Evolutionary conservation across 2,329 filamentous ascomycete species (phyloP).

Genomic region (Ceratocystis lukuohia): DNA sequence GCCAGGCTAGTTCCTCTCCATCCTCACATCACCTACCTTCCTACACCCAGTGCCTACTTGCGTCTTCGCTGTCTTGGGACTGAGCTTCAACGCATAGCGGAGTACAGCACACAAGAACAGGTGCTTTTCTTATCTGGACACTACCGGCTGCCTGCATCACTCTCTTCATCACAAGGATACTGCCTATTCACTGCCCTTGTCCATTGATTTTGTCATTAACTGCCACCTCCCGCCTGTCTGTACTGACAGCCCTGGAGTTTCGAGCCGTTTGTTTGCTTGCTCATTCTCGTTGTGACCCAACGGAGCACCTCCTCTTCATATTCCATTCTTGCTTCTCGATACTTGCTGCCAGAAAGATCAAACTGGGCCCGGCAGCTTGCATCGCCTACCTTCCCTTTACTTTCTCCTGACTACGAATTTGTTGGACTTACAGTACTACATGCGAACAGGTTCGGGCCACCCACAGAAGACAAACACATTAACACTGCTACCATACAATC

Average conservation of each 20-base stretch:
- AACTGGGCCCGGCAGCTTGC: not conserved
- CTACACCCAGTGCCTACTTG: not conserved
- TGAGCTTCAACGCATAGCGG: not conserved
- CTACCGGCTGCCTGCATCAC: not conserved
- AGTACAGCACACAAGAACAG: not conserved
- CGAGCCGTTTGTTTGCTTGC: not conserved
- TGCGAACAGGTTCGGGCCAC: conserved; percentile 35
- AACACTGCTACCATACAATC: not conserved
- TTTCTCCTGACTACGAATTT: conserved; percentile 24
- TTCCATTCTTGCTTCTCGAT: not conserved
- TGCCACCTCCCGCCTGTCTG: conserved; percentile 4
- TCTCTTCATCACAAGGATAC: not conserved
- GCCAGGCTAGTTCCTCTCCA: conserved; percentile 1
- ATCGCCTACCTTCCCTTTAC: not conserved
- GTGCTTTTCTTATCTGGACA: not conserved
- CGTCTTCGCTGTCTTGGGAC: not conserved
- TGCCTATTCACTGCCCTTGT: conserved; percentile 7
- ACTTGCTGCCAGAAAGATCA: not conserved
- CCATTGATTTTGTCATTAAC: not conserved
- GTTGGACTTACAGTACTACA: conserved; percentile 19
- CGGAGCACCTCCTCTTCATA: not conserved
- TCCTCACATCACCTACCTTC: not conserved
- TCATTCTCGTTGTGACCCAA: not conserved
- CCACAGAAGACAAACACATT: conserved; percentile 26
- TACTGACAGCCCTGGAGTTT: not conserved